phyloP scores from a whole-genome alignment of 148 eudicot species.

The Vaccinium darrowii region DNA sequence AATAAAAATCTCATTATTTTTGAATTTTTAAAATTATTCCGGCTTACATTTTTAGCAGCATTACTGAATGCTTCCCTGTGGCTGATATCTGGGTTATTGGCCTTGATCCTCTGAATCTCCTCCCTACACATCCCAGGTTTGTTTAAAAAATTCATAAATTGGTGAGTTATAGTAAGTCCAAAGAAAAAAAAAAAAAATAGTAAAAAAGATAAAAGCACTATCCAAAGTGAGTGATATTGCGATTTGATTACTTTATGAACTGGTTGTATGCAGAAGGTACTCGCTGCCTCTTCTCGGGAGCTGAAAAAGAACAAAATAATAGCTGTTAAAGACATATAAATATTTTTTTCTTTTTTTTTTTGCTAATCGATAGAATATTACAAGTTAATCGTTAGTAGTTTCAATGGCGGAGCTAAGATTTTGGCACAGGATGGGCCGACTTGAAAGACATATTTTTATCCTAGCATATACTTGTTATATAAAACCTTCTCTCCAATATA shows the following conservation, averaged over 20 bases:
- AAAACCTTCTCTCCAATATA: too few relatives aligned
- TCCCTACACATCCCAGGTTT: conserved; percentile 41
- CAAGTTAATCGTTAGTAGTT: too few relatives aligned
- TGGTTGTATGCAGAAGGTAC: conserved; percentile 96
- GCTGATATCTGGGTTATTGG: conserved; percentile 84
- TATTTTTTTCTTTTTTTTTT: too few relatives aligned
- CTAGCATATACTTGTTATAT: too few relatives aligned
- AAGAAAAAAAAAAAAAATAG: background rate
- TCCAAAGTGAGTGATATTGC: conserved; percentile 3
- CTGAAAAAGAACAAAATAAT: conserved; percentile 34
- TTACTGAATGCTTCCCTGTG: conserved; percentile 96
- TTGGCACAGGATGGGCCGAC: too few relatives aligned
- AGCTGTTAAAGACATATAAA: background rate
- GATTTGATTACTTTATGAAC: conserved; percentile 71
- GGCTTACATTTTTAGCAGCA: conserved; percentile 87
- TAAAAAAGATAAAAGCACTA: background rate
- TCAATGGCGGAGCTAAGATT: too few relatives aligned
- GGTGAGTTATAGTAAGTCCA: background rate
- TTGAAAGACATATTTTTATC: too few relatives aligned
- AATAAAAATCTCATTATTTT: too few relatives aligned
- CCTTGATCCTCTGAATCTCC: conserved; percentile 90
- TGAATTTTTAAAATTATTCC: background rate
- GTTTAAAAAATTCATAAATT: background rate
- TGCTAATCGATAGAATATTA: too few relatives aligned
- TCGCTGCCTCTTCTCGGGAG: conserved; percentile 97